Base-by-base conservation (phyloP, 345 rosid species). In the Streptanthus diversifolius region DNA sequence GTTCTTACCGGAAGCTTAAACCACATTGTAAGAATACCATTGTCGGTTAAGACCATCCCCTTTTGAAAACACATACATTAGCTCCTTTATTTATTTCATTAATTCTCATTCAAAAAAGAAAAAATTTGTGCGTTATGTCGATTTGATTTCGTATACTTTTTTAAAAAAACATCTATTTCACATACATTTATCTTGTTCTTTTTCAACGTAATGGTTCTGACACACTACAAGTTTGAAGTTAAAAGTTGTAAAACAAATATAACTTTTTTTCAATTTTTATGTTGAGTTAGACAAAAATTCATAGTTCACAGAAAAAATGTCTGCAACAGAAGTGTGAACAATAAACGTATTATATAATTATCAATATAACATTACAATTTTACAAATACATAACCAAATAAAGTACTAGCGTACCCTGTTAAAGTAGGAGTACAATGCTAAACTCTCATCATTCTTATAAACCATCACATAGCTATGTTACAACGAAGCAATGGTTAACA, bases 21-120 rank as follows among this genome's bases (percentile, higher is more conserved):
- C 75, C 98, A 92, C 73, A 86, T 83, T 69, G 73, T 85, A 21
- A 80, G 93, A 71, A 80, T 88, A 43, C 92, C 98, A 1, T 57
- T 87, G 39, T 74, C 93, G 2, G 79, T 86, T 65, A 74, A 76
- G 72, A 76, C 88, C 4, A 60, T 84, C 57, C 68, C 79, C 0
- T 5, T 57, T 1, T 72, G 19, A 64, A 54, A 51, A 40, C 36
- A 25, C n/a, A n/a, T n/a, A n/a, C n/a, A n/a, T n/a, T 40, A 39
- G 10, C 47, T 37, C 12, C 6, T 36, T 9, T 15, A 8, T 29
- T 19, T 11, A 25, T 25, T 41, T 15, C 43, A 24, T 24, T 66
- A 10, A 21, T 35, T 53, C 22, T 24, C 13, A 6, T 11, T 29
- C 6, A 8, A 52, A 35, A 18, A 30, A 11, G 18, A 10, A 18